Evolutionary conservation across 2,329 filamentous ascomycete genomes (phyloP), one percentile per base, ranked within the genome.

Genomic region (Fusarium musae): DNA sequence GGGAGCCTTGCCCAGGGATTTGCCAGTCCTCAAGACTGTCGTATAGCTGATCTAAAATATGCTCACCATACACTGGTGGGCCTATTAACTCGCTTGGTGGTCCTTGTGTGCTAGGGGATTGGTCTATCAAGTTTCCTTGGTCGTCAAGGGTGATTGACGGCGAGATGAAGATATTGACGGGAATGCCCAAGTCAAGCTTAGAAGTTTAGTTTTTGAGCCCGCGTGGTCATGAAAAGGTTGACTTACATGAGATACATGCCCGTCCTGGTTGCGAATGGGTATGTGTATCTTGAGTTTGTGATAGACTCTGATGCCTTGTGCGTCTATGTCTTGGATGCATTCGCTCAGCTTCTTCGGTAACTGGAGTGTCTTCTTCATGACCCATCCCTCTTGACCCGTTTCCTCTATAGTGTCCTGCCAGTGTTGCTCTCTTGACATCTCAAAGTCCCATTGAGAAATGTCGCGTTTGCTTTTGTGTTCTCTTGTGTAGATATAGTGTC

Each of bases 261-360:
- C 96, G 80, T 98, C 96, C 1, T 95, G 95, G 75, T 98, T 98
- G 80, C 93, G 92, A 39, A 99, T 88, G 43, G 95, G 94, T 61
- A 98, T 91, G 47, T 93, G 93, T 75, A 98, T 88, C 83, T 95
- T 95, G 72, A 98, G 87, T 83, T 97, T 97, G 82, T 99, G 96
- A 57, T 93, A 88, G 52, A 98, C 89, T 81, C 96, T 97, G 83
- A 98, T 96, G 53, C 94, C 93, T 77, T 93, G 91, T 12, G 92
- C 90, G 73, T 97, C 93, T 52, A 96, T 91, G 78, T 97, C 95
- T 81, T 98, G 96, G 50, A 97, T 85, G 82, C 95, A 98, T 72
- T 90, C 88, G 69, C 91, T 91, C 66, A 98, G 84, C 59, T 89
- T 93, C 81, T 93, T 95, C 4, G 96, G 96, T 34, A 99, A 85